Evolutionary conservation across 2,329 filamentous ascomycete genomes (phyloP).

Genomic region (Cercospora nicotianae): DNA sequence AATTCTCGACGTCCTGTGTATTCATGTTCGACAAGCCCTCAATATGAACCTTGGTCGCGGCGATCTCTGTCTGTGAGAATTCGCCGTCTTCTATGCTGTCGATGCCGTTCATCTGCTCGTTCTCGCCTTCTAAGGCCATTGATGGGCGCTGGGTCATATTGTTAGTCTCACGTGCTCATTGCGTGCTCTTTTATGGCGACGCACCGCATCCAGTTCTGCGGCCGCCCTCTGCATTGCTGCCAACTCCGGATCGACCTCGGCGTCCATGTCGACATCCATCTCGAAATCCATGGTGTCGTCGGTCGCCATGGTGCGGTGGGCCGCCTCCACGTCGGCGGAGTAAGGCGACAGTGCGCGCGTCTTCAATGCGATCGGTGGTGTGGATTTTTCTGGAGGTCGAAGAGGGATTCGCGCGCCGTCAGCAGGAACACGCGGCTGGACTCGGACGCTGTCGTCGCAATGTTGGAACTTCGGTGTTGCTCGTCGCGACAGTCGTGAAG

Average conservation of each 20-base stretch:
- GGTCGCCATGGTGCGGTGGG: slow-evolving; percentile 8
- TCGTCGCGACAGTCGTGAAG: background rate
- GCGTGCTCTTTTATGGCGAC: slow-evolving; percentile 6
- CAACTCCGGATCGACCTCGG: slow-evolving; percentile 39
- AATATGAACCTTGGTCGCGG: slow-evolving; percentile 73
- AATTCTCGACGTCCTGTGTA: slow-evolving; percentile 75
- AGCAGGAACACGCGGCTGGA: slow-evolving; percentile 1
- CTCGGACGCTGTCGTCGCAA: background rate
- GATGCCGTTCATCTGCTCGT: slow-evolving; percentile 32
- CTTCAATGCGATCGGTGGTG: background rate
- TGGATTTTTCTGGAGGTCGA: background rate
- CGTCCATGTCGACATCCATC: slow-evolving; percentile 31
- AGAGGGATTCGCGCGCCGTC: background rate
- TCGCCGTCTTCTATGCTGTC: slow-evolving; percentile 39
- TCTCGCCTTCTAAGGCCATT: slow-evolving; percentile 24
- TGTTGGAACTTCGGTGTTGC: background rate
- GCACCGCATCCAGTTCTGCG: slow-evolving; percentile 31
- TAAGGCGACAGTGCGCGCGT: slow-evolving; percentile 5
- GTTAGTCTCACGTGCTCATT: slow-evolving; percentile 19
- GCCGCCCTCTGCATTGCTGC: slow-evolving; percentile 37
- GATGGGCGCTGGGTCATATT: slow-evolving; percentile 25
- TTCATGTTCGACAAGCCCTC: slow-evolving; percentile 79
- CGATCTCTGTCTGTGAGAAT: slow-evolving; percentile 34
- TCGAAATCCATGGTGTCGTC: slow-evolving; percentile 20
- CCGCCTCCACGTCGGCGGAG: slow-evolving; percentile 10